Evolutionary conservation across 257 asterid species (phyloP), one percentile per base, ranked within the genome.

Genomic region (Solanum habrochaites): DNA sequence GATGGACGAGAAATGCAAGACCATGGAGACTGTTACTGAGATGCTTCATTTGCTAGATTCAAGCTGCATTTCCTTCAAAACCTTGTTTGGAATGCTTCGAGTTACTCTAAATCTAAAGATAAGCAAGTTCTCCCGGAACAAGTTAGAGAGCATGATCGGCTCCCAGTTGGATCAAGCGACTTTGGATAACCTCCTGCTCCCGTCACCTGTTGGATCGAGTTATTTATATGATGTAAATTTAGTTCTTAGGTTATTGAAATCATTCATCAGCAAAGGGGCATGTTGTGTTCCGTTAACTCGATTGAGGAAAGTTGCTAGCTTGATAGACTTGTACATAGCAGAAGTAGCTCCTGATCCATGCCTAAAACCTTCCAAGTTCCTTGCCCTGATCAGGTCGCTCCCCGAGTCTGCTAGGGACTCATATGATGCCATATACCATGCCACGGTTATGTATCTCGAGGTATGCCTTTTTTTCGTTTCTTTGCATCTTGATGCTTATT

Each of bases 341-440:
- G 99, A 96, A 91, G 98, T 94, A 16, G 97, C 99, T 6, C 99
- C 99, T 0, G 99, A 96, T 88, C 98, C 96, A 58, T 45, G 90
- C 88, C 89, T 94, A 85, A 93, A 90, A 88, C 94, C 95, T 0
- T 88, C 93, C 0, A 95, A 94, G 90, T 94, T 96, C 88, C 90
- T 93, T 92, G 89, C 92, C 31, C 88, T 94, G 23, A 88, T 95
- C 88, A 86, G 15, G 49, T 93, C 95, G 42, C 85, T 95, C 32
- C 98, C 99, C 0, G 95, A 91, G 56, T 92, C 95, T 39, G 94
- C 98, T 82, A 90, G 99, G 88, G 93, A 91, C 74, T 91, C 96
- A 0, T 92, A 75, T 64, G 98, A 96, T 77, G 93, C 91, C 52
- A 84, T 94, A 20, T 95, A 95, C 89, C 88, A 89, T 73, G 96